phyloP scores from a whole-genome alignment of 2,329 filamentous ascomycete species.

The Gaeumannomyces sp. region DNA sequence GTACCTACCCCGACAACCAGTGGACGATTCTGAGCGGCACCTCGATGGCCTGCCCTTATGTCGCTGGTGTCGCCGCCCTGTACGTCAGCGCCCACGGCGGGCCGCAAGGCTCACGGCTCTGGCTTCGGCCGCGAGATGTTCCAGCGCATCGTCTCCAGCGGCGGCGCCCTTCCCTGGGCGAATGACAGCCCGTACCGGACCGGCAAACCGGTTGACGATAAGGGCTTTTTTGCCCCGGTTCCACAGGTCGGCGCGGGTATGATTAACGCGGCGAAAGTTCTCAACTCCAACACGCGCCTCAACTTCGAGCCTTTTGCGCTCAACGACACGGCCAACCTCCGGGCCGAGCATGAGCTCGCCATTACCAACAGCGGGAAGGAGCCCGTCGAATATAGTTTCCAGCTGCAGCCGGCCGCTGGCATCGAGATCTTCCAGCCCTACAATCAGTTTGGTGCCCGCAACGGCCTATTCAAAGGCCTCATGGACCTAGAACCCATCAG shows the following conservation, averaged over 20 bases:
- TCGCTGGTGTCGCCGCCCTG: constrained; percentile 35
- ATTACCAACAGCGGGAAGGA: constrained; percentile 32
- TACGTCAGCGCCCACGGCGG: constrained; percentile 27
- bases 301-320: constrained; percentile 33
- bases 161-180: constrained; percentile 22
- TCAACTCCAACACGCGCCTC: constrained; percentile 30
- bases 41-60: constrained; percentile 40
- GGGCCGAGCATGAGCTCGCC: constrained; percentile 19
- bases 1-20: constrained; percentile 32
- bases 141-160: constrained; percentile 27
- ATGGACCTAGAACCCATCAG: background rate
- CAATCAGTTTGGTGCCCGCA: background rate
- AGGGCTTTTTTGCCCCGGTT: constrained; percentile 14
- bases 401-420: constrained; percentile 21
- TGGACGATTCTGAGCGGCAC: constrained; percentile 38
- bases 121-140: constrained; percentile 22
- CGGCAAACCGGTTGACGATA: constrained; percentile 17
- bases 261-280: constrained; percentile 34
- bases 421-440: constrained; percentile 29
- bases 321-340: constrained; percentile 38
- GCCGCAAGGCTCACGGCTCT: constrained; percentile 23
- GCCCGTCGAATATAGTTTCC: constrained; percentile 28
- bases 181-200: constrained; percentile 12
- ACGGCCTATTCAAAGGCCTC: background rate
- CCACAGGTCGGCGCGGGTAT: constrained; percentile 25